Evolutionary conservation across 208 protist species (phyloP).

Genomic region (Wallacemonas sp.): DNA sequence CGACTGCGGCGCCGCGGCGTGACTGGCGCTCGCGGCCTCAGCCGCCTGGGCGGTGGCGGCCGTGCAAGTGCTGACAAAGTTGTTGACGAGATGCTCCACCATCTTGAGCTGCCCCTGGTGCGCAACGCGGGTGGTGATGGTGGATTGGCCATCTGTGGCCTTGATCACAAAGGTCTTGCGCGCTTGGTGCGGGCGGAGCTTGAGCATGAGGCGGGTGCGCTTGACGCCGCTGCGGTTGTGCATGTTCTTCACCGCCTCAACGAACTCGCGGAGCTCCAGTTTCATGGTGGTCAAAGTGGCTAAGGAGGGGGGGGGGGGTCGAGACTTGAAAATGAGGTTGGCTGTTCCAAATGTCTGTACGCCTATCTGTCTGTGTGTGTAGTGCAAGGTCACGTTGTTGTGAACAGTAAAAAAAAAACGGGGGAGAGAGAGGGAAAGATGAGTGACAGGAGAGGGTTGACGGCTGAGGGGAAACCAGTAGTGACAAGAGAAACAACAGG

Average conservation of each 20-base stretch:
- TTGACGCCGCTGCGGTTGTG: conserved; percentile 61
- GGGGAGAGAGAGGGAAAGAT: neutral
- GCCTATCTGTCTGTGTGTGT: no score
- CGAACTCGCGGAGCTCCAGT: conserved; percentile 61
- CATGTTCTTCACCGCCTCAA: conserved; percentile 49
- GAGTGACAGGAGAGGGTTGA: neutral
- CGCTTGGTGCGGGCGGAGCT: conserved; percentile 48
- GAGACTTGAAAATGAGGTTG: neutral
- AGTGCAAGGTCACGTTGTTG: no score
- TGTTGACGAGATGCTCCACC: conserved; percentile 59
- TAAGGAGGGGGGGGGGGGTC: neutral
- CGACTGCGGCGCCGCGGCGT: neutral
- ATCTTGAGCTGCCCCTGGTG: conserved; percentile 63
- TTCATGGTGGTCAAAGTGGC: conserved; percentile 36
- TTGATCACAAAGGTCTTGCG: conserved; percentile 60
- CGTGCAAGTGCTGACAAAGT: conserved; percentile 68
- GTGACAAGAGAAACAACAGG: no score
- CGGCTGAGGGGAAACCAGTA: neutral
- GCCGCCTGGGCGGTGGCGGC: conserved; percentile 15
- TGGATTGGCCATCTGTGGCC: conserved; percentile 64
- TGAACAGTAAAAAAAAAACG: conserved; percentile 15
- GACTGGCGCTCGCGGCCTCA: neutral
- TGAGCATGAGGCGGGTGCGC: conserved; percentile 67
- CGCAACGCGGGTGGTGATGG: conserved; percentile 55
- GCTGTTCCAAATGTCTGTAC: no score